A percentile compares a stretch with the other conserved stretches of the same genome.
phyloP scores from a whole-genome alignment of 768 basidiomycete genomes.

The Rhizopogon sp. region DNA sequence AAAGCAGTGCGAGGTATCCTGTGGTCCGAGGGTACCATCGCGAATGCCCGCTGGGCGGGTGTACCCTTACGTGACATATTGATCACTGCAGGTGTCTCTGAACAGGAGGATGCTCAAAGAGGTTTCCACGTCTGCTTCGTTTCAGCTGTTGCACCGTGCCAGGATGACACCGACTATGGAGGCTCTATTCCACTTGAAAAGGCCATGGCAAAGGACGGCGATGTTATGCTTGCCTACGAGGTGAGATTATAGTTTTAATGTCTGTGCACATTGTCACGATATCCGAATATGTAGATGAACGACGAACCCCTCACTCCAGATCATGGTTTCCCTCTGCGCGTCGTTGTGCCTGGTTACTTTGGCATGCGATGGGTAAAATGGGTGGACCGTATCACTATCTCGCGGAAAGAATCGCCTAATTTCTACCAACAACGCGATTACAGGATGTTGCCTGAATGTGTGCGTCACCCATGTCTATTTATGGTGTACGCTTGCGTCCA shows the following conservation, averaged over 20 bases:
- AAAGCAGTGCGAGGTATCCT: conserved; percentile 47
- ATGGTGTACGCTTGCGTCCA: not conserved
- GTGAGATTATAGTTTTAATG: conserved; percentile 21
- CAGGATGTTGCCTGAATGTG: conserved; percentile 52
- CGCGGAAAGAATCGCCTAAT: conserved; percentile 51
- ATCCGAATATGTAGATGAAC: conserved; percentile 52
- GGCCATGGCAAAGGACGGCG: conserved; percentile 40
- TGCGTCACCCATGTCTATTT: conserved; percentile 11
- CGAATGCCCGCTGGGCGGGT: conserved; percentile 66
- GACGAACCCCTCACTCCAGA: conserved; percentile 50
- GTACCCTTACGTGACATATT: conserved; percentile 54
- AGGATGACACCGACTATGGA: conserved; percentile 60
- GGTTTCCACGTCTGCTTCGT: conserved; percentile 54
- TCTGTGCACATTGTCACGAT: not conserved
- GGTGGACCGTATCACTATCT: conserved; percentile 57
- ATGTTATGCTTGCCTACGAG: conserved; percentile 60
- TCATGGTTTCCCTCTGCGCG: conserved; percentile 63
- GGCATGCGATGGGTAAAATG: conserved; percentile 79
- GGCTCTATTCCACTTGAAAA: conserved; percentile 54
- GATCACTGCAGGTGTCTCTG: conserved; percentile 34
- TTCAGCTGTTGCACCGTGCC: conserved; percentile 54
- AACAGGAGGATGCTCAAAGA: conserved; percentile 11
- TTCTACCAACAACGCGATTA: conserved; percentile 74
- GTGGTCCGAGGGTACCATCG: conserved; percentile 67
- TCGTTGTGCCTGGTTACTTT: conserved; percentile 61